These are phyloP conservation scores for Penicillium maclennaniae DNA, from an alignment of 495 filamentous ascomycete species.

Conservation along the genomic window DNA sequence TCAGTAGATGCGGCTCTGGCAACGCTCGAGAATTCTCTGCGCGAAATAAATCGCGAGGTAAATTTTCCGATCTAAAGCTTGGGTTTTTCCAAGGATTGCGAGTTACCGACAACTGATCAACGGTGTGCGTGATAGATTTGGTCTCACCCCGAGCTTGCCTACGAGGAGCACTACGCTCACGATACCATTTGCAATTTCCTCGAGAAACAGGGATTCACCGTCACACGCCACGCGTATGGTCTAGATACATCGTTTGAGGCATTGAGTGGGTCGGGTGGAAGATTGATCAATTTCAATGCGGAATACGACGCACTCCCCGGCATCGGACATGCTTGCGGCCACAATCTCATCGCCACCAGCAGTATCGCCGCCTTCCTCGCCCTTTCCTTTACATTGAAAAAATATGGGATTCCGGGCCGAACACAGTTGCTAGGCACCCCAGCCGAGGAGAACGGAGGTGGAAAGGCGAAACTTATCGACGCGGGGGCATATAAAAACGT, in stretches of 20 bases:
- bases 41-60: slow-evolving; percentile 29
- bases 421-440: slow-evolving; percentile 65
- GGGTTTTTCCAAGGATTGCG: neutral
- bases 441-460: slow-evolving; percentile 67
- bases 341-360: slow-evolving; percentile 64
- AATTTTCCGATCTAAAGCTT: neutral
- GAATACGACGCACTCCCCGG: slow-evolving; percentile 54
- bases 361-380: slow-evolving; percentile 59
- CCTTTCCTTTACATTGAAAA: slow-evolving; percentile 45
- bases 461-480: slow-evolving; percentile 62
- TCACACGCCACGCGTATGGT: slow-evolving; percentile 50
- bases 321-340: slow-evolving; percentile 66
- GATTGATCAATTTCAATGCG: slow-evolving; percentile 43
- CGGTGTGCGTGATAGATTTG: slow-evolving; percentile 41
- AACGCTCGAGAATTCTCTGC: slow-evolving; percentile 21
- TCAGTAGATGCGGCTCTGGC: slow-evolving; percentile 26
- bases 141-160: slow-evolving; percentile 58
- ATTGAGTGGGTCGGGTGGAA: slow-evolving; percentile 35
- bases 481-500: slow-evolving; percentile 60
- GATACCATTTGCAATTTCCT: slow-evolving; percentile 55
- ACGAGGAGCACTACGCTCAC: slow-evolving; percentile 55
- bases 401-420: slow-evolving; percentile 50
- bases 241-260: slow-evolving; percentile 40
- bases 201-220: slow-evolving; percentile 49
- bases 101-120: neutral